These are phyloP conservation scores for Verticillium nubilum DNA, from an alignment of 2,329 filamentous ascomycete species.

Conservation along the genomic window DNA sequence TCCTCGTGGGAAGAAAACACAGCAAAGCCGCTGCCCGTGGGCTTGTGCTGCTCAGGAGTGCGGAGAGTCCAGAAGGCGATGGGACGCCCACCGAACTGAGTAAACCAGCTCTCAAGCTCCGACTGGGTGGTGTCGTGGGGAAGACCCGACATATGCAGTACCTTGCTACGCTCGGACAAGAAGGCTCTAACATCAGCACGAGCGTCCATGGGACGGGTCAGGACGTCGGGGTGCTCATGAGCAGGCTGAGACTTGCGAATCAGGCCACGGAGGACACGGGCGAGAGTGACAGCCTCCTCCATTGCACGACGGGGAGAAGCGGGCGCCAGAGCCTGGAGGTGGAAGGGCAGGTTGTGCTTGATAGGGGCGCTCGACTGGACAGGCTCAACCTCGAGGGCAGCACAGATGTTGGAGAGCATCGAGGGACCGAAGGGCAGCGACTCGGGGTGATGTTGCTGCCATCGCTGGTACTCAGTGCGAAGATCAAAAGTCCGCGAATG, in stretches of 20 bases:
- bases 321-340: constrained; percentile 90
- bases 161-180: constrained; percentile 92
- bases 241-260: constrained; percentile 94
- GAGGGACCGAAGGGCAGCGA: constrained; percentile 94
- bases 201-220: constrained; percentile 94
- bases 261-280: constrained; percentile 84
- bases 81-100: constrained; percentile 92
- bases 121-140: constrained; percentile 98
- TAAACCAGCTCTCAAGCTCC: constrained; percentile 99
- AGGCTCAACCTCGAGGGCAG: constrained; percentile 94
- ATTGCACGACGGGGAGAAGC: constrained; percentile 93
- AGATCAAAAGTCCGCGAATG: constrained; percentile 97
- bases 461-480: constrained; percentile 94
- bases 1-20: constrained; percentile 99
- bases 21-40: constrained; percentile 96
- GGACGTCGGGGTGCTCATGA: constrained; percentile 89
- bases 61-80: constrained; percentile 99
- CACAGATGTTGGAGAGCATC: constrained; percentile 95
- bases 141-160: constrained; percentile 94
- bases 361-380: constrained; percentile 97
- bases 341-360: constrained; percentile 97
- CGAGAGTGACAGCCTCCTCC: constrained; percentile 93
- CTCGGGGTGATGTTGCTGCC: constrained; percentile 97
- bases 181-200: constrained; percentile 95
- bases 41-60: constrained; percentile 98